Base-by-base conservation (phyloP, 208 protist species). In the Trypanosoma scelopori region DNA sequence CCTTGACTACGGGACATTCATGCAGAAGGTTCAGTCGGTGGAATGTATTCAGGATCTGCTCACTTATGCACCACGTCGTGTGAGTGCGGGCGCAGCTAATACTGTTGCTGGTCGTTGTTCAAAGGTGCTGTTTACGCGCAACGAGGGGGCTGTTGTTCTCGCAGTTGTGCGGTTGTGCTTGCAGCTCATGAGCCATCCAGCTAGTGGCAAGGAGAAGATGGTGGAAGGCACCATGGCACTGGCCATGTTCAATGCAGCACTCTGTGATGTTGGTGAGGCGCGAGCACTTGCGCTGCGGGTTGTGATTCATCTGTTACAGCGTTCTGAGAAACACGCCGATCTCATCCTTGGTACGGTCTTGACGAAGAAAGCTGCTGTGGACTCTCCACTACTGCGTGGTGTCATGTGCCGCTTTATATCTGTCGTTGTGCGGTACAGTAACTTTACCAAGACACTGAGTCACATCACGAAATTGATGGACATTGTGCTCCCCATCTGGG, bases 351-450 rank as follows among this genome's bases (percentile, higher is more conserved):
- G 87, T 39, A 94, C 85, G 25, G 87, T 96, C 1, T 72, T 93
- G 3, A 87, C 86, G 5, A 94, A 93, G 73, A 87, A 86, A 65
- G 48, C 75, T n/a, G 74, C 91, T 23, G 82, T 89, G 13, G 88
- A 96, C 76, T 80, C 84, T 12, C 73, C 85, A 57, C 71, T 94
- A 35, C 79, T 92, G 55, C 75, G 77, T 28, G 91, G 86, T n/a
- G 91, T 94, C 22, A 78, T 96, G 78, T 96, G 91, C 74, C 87
- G 91, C 62, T 96, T 94, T 59, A 78, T 96, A 39, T 93, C 86
- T 57, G 81, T 90, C 15, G 84, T 96, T 27, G 82, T 96, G 56
- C 91, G 91, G 59, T 91, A 93, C 57, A 68, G 74, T 55, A 71
- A 88, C 53, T 85, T 91, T 55, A 82, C 76, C 16, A 89, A 92